These are phyloP conservation scores for Cladophialophora immunda DNA, from an alignment of 2,329 filamentous ascomycete species.

Conservation along the genomic window DNA sequence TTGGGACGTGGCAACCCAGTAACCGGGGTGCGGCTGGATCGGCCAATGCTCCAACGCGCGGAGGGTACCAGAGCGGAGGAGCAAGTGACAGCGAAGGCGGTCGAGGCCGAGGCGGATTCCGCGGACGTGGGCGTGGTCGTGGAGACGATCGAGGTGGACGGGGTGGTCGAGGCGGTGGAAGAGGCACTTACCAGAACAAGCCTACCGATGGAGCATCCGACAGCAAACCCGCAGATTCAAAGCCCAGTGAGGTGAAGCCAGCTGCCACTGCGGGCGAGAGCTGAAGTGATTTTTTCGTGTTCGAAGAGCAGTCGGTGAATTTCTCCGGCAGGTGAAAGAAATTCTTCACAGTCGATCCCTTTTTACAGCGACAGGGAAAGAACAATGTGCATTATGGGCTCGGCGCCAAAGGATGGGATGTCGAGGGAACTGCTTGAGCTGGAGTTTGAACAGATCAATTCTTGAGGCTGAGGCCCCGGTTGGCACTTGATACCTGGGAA, in stretches of 20 bases:
- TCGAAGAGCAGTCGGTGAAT: constrained; percentile 4
- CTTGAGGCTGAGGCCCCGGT: constrained; percentile 13
- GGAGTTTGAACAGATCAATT: constrained; percentile 27
- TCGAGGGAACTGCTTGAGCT: constrained; percentile 26
- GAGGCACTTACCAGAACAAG: constrained; percentile 67
- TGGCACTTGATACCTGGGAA: constrained; percentile 18
- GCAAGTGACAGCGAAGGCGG: constrained; percentile 80
- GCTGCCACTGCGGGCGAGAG: constrained; percentile 29
- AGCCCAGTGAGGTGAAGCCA: constrained; percentile 45
- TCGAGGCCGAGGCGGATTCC: constrained; percentile 63
- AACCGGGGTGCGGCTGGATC: constrained; percentile 72
- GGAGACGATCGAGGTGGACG: constrained; percentile 65
- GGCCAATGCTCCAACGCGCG: constrained; percentile 63
- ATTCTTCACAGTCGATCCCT: background rate
- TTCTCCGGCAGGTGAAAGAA: constrained; percentile 22
- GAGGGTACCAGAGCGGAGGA: constrained; percentile 85
- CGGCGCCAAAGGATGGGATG: constrained; percentile 31
- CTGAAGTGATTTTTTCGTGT: constrained; percentile 21
- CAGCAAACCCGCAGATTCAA: constrained; percentile 45
- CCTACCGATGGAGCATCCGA: constrained; percentile 63
- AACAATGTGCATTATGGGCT: constrained; percentile 35
- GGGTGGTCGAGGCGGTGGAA: constrained; percentile 65
- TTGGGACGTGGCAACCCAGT: constrained; percentile 64
- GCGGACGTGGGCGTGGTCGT: constrained; percentile 66
- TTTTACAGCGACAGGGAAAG: constrained; percentile 30